Evolutionary conservation across 345 rosid species (phyloP).

Genomic region (Durio zibethinus): DNA sequence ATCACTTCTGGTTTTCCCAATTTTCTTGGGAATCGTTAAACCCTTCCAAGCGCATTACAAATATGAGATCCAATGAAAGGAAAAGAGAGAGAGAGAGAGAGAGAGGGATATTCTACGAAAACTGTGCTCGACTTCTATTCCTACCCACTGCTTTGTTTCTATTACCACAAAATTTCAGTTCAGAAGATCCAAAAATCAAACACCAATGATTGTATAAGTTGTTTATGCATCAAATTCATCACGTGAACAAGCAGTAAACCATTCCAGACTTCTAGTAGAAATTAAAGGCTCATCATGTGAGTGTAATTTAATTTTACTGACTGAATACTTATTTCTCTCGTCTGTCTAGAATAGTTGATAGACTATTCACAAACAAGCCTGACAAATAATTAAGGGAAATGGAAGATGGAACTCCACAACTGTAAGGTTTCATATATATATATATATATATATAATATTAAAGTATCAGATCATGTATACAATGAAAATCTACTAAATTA

Average conservation of each 20-base stretch:
- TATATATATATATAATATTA: neutral
- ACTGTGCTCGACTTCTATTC: slow-evolving; percentile 23
- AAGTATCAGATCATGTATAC: neutral
- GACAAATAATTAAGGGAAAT: slow-evolving; percentile 35
- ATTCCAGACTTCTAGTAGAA: neutral
- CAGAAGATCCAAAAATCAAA: no score
- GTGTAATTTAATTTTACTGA: neutral
- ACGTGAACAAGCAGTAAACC: neutral
- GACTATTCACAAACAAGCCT: slow-evolving; percentile 21
- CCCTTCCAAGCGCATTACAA: neutral
- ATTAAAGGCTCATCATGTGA: slow-evolving; percentile 13
- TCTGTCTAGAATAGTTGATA: slow-evolving; percentile 23
- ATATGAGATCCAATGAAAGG: neutral
- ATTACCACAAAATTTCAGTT: no score
- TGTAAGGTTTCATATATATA: neutral
- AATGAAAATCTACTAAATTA: neutral
- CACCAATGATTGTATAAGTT: neutral
- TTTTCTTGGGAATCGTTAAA: neutral
- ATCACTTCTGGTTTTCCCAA: neutral
- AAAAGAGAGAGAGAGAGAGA: no score
- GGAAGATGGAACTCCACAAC: neutral
- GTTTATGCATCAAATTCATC: neutral
- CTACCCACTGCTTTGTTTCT: no score
- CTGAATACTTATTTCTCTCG: neutral
- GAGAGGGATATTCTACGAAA: slow-evolving; percentile 14